Evolutionary conservation across 345 rosid species (phyloP), one percentile per base, ranked within the genome.

Genomic region (Corymbia maculata): DNA sequence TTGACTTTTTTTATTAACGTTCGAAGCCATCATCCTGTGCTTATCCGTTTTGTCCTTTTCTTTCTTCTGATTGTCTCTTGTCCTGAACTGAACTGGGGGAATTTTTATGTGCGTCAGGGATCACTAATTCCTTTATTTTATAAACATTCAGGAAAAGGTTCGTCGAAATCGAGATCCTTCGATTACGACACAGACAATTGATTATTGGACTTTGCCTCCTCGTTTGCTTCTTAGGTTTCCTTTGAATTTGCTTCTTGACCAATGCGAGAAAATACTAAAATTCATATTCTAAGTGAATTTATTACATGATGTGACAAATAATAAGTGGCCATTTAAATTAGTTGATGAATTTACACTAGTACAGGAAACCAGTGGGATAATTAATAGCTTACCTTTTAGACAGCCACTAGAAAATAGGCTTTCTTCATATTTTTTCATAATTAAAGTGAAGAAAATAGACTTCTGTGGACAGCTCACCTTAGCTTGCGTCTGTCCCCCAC

Each of bases 131-230:
- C 24, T 70, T 32, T 70, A 36, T 17, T 36, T 70, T 36, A 4
- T 17, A 5, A 19, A 4, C 2, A 68, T 0, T 36, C 1, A 36
- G 24, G 80, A 36, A 3, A 68, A 16, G 80, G 6, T 16, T 32
- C 80, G 16, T 70, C 80, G 45, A 16, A 70, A 36, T 70, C 47
- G 80, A 70, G 80, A 16, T 17, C 24, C 80, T 70, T 70, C 80
- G 24, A 70, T 16, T 1, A 4, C 5, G 80, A 5, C 13, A 0
- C 47, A 0, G 5, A 8, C 3, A 4, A 17, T 36, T 36, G 47
- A 70, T 36, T 70, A 70, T 36, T 36, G 80, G 80, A 4, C 80
- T 70, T 36, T 36, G 47, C 47, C 80, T 70, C 80, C 80, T 36
- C 45, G 26, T 36, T 9, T 17, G 80, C 47, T 42, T 66, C 44